phyloP scores from a whole-genome alignment of 2,329 filamentous ascomycete genomes.

The Aspergillus puulaauensis region DNA sequence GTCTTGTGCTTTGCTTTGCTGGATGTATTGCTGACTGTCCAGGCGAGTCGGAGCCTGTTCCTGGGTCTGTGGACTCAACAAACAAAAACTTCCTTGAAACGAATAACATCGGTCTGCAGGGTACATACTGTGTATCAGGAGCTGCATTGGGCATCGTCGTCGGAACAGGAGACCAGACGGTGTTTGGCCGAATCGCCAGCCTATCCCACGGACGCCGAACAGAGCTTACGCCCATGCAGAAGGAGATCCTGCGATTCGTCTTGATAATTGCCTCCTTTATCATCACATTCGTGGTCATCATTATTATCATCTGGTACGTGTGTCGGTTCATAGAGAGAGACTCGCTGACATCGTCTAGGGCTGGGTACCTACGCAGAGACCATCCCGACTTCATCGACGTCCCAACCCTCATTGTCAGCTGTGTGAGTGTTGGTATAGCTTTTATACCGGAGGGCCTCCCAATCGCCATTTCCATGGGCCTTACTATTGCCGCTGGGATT shows the following conservation, averaged over 20 bases:
- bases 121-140: constrained; percentile 75
- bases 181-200: constrained; percentile 74
- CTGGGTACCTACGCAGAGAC: constrained; percentile 64
- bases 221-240: constrained; percentile 68
- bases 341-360: constrained; percentile 46
- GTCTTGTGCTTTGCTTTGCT: background rate
- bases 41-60: constrained; percentile 66
- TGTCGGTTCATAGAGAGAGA: background rate
- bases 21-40: constrained; percentile 31
- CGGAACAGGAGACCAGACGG: constrained; percentile 68
- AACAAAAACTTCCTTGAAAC: constrained; percentile 77
- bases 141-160: constrained; percentile 67
- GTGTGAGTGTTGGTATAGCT: constrained; percentile 70
- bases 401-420: constrained; percentile 68
- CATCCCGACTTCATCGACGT: constrained; percentile 73
- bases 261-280: constrained; percentile 67
- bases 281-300: constrained; percentile 53
- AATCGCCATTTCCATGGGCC: constrained; percentile 66
- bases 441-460: constrained; percentile 75
- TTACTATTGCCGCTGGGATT: constrained; percentile 74
- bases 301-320: constrained; percentile 64
- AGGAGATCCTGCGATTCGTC: constrained; percentile 72
- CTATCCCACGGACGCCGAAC: constrained; percentile 68
- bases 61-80: constrained; percentile 63
- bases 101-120: constrained; percentile 71